Evolutionary conservation across 768 basidiomycete genomes (phyloP).

Genomic region (Macrocybe gigantea): DNA sequence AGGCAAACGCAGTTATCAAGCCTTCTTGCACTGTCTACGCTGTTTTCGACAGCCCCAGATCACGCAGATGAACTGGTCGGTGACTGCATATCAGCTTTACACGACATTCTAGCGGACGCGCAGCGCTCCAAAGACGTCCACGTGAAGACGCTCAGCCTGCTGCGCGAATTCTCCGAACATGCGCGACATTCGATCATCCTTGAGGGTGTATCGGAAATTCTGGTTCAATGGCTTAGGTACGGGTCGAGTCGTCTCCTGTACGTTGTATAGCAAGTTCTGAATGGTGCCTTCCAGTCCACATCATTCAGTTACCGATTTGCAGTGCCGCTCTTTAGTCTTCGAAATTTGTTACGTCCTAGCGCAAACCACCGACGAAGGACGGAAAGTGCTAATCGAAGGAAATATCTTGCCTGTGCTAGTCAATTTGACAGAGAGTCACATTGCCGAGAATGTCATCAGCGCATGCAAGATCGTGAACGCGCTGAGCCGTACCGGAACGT

Average conservation of each 20-base stretch:
- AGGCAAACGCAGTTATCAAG: conserved; percentile 8
- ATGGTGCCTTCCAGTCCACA: conserved; percentile 6
- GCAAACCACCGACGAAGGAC: conserved; percentile 12
- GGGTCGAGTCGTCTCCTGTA: background rate
- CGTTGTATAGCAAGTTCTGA: background rate
- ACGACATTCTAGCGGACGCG: conserved; percentile 10
- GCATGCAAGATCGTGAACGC: conserved; percentile 11
- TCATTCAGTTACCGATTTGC: conserved; percentile 6
- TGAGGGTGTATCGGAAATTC: conserved; percentile 8
- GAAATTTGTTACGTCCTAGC: conserved; percentile 9
- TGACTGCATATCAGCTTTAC: conserved; percentile 11
- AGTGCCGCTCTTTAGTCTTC: conserved; percentile 8
- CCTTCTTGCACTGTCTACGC: conserved; percentile 8
- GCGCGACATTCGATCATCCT: conserved; percentile 8
- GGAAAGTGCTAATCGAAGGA: conserved; percentile 11
- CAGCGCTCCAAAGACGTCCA: conserved; percentile 9
- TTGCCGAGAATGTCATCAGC: conserved; percentile 7
- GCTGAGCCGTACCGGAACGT: conserved; percentile 10
- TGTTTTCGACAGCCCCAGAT: conserved; percentile 12
- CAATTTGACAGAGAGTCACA: conserved; percentile 4
- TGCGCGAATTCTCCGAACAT: conserved; percentile 5
- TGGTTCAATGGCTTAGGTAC: conserved; percentile 12
- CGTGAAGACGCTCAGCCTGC: conserved; percentile 6
- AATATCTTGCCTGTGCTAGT: conserved; percentile 8
- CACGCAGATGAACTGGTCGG: conserved; percentile 10